Percentiles rank a stretch among this genome's conserved stretches.
Evolutionary conservation across 164 flowering plant species (phyloP).

Genomic region (Warburgia ugandensis): DNA sequence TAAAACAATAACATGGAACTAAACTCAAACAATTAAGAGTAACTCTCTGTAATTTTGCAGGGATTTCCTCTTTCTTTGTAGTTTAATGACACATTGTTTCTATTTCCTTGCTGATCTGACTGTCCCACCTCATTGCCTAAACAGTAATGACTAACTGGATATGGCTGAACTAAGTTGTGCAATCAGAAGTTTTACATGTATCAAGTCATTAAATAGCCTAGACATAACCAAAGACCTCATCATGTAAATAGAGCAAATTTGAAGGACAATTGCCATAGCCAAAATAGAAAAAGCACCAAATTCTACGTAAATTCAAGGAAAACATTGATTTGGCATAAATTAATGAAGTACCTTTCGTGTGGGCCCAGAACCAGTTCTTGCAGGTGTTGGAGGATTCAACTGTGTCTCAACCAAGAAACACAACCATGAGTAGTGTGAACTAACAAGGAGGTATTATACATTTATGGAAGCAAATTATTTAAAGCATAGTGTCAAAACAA

Average conservation of each 20-base stretch:
- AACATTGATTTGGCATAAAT: too few species aligned
- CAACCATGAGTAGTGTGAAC: conserved; percentile 5
- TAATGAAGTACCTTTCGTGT: conserved; percentile 49
- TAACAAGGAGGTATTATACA: background rate
- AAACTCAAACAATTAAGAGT: too few species aligned
- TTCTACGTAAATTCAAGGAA: too few species aligned
- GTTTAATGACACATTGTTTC: too few species aligned
- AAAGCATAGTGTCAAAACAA: background rate
- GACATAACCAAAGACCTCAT: background rate
- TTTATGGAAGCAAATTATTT: background rate
- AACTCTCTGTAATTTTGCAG: too few species aligned
- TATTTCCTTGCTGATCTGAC: too few species aligned
- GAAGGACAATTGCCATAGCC: background rate
- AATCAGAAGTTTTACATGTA: background rate
- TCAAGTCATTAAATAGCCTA: background rate
- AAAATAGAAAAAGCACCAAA: background rate
- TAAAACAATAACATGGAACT: too few species aligned
- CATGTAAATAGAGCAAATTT: background rate
- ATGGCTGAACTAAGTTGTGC: too few species aligned
- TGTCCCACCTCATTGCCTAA: too few species aligned
- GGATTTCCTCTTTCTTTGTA: too few species aligned
- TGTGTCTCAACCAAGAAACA: conserved; percentile 14
- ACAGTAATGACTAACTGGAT: too few species aligned
- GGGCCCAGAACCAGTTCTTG: conserved; percentile 53
- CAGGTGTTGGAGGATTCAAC: conserved; percentile 47